A percentile compares a stretch with the other conserved stretches of the same genome.
phyloP scores from a whole-genome alignment of 306 rosid species.

The Oemleria cerasiformis region DNA sequence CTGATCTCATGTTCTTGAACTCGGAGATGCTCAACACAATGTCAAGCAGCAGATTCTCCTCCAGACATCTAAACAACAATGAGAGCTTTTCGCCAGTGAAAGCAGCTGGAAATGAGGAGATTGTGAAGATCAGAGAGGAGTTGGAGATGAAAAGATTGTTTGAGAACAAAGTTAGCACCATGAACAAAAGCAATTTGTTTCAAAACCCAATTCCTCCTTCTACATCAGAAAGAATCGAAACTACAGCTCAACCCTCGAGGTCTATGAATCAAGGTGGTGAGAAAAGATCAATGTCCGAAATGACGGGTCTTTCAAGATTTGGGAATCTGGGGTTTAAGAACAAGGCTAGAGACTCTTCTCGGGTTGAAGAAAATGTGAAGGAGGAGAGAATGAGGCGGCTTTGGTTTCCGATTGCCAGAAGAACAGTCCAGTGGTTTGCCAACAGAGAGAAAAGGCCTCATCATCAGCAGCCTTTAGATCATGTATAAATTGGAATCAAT shows the following conservation, averaged over 20 bases:
- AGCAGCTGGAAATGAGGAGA: constrained; percentile 33
- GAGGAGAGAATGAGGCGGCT: constrained; percentile 63
- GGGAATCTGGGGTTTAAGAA: constrained; percentile 37
- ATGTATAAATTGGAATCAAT: constrained; percentile 36
- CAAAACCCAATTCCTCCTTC: constrained; percentile 22
- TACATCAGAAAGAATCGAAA: constrained; percentile 22
- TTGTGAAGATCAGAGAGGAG: constrained; percentile 59
- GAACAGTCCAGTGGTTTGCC: constrained; percentile 89
- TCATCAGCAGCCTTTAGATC: constrained; percentile 34
- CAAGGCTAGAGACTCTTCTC: constrained; percentile 35
- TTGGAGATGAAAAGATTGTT: constrained; percentile 62
- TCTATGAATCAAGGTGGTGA: constrained; percentile 35
- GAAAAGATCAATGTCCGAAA: constrained; percentile 84
- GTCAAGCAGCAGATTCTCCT: constrained; percentile 66
- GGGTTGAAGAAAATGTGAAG: constrained; percentile 39
- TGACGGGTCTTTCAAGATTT: constrained; percentile 66
- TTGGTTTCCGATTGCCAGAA: constrained; percentile 87
- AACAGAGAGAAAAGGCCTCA: constrained; percentile 67
- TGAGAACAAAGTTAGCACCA: constrained; percentile 48
- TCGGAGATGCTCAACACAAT: constrained; percentile 61
- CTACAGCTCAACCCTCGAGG: constrained; percentile 31
- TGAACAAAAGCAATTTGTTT: constrained; percentile 31
- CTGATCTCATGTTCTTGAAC: constrained; percentile 79
- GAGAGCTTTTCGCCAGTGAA: constrained; percentile 7
- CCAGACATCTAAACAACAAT: constrained; percentile 24